Evolutionary conservation across 140 eudicot genomes (phyloP), one percentile per base, ranked within the genome.

Genomic region (Anethum foeniculum): DNA sequence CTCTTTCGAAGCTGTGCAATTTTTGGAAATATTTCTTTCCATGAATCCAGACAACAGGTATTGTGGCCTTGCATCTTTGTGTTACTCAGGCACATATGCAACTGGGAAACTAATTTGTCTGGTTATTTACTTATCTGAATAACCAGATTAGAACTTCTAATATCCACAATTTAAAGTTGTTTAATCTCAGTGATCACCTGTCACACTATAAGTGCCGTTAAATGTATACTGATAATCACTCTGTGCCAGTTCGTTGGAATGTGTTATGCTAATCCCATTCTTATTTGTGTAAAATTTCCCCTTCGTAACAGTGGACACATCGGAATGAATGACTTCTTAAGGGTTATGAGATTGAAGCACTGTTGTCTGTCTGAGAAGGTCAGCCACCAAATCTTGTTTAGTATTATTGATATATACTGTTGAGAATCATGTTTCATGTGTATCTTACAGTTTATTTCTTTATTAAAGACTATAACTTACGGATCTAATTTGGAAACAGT

Each of bases 1-100:
- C 80, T 85, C 88, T 47, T 76, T 88, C 80, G 99, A 92, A 75
- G 97, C 99, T 80, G 81, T 92, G 76, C 96, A 89, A 30, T 90
- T 95, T 79, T 86, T 95, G 88, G 97, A 91, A 81, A 88, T 27
- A 65, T 95, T 89, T 87, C 91, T 95, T 83, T 81, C 95, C 60
- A 95, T 95, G 99, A 91, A 92, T 76, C 99, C 99, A 5, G 91
- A 95, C 80, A 15, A 83, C 77, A 95, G 97, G 99, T 95, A 92
- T 80, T 23, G 27, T 34, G 64, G 60, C 60, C 4, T 75, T 52
- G 7, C 41, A 27, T 69, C 44, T 71, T 39, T 41, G 9, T 38
- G 36, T 27, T 68, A 64, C 36, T 64, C 19, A n/a, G 71, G 38
- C 43, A 32, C 41, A 28, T 65, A 3, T 32, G 43, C 27, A 28